Conservation (phyloP, 2,329 filamentous ascomycete species). For the Monilinia polystroma region DNA sequence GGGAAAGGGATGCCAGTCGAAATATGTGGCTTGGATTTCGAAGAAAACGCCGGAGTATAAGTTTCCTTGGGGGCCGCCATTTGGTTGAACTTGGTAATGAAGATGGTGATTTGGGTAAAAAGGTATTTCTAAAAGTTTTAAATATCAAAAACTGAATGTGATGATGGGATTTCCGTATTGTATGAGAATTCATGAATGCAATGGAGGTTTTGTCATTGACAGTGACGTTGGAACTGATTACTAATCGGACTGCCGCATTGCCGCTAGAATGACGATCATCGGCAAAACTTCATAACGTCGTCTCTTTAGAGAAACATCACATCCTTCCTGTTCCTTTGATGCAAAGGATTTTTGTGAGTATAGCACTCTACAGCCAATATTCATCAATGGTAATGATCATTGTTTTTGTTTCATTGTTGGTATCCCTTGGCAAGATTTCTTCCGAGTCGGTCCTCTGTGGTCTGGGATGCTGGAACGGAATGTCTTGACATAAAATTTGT, state of each 20-base stretch:
- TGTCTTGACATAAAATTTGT: background rate
- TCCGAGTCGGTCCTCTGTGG: background rate
- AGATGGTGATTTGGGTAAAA: background rate
- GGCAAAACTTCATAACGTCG: background rate
- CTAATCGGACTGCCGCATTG: background rate
- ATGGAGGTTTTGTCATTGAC: background rate
- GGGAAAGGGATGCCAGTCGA: constrained; percentile 25
- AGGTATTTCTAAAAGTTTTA: background rate
- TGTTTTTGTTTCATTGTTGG: background rate
- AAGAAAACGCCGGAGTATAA: constrained; percentile 56
- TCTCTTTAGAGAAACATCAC: background rate
- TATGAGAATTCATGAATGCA: background rate
- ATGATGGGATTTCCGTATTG: background rate
- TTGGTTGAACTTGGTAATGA: background rate
- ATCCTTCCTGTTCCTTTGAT: background rate
- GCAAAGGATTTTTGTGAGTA: background rate
- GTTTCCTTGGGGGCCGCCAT: constrained; percentile 16
- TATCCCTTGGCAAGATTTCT: background rate
- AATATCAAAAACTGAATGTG: background rate
- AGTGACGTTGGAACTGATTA: background rate
- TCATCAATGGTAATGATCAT: background rate
- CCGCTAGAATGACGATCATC: background rate
- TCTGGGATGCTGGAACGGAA: background rate
- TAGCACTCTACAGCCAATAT: no score
- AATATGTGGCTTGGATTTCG: constrained; percentile 23